Evolutionary conservation across 768 basidiomycete genomes (phyloP), one percentile per base, ranked within the genome.

Genomic region (Stropharia rugosoannulata): DNA sequence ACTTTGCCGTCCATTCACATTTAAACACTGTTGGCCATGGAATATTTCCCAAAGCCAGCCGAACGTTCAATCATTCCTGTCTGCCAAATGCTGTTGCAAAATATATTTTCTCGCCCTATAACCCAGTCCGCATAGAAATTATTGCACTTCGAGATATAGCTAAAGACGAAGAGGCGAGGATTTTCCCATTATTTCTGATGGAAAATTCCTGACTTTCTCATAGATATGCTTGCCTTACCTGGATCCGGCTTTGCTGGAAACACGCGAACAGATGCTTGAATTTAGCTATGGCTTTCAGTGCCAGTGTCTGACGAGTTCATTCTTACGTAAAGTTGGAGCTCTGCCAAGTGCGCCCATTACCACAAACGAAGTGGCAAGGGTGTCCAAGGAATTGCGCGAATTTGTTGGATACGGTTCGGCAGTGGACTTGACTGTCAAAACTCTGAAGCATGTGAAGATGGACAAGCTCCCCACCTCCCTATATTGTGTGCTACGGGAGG

Each of bases 41-140:
- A 0, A 75, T 90, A 37, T 92, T 89, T 58, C 89, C 91, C 7
- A 67, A 82, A 9, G 86, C 91, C 1, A 93, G 91, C 63, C 78
- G 89, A n/a, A 65, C 83, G 11, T 90, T 93, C 73, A 93, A 93
- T 64, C 91, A 93, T 64, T 90, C 88, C 4, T 93, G 91, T 67
- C 61, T 79, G 15, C 89, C 91, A 1, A 91, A 90, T 60, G 87
- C 87, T 13, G 81, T 80, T 22, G 74, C 82, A 32, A 86, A 82
- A 65, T 90, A 87, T 62, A 64, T 69, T 43, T 70, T 89, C 13
- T 63, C 59, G 19, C 65, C 60, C 2, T 68, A 64, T 7, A 62
- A 73, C 40, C 62, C 69, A 3, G 78, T 82, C 2, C 58, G 59
- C 11, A 87, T 93, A 86, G 79, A 89, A 58, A 72, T 92, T 3